A percentile compares a stretch with the other conserved stretches of the same genome.
phyloP scores from a whole-genome alignment of 169 alveolate species.

The Ichthyophthirius multifiliis region DNA sequence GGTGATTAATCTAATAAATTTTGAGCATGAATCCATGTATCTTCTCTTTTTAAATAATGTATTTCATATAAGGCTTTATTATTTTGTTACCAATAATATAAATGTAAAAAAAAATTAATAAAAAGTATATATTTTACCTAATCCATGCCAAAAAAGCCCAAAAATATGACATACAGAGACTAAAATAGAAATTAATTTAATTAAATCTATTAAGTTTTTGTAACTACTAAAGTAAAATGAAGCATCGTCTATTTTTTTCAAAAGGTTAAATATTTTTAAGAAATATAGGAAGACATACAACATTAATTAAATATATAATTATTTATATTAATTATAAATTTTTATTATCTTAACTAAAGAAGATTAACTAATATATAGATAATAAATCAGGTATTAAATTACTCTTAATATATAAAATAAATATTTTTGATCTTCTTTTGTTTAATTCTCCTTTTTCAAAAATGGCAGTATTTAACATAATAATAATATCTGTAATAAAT shows the following conservation, averaged over 20 bases:
- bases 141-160: neutral
- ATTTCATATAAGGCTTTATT: neutral
- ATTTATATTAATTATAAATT: neutral
- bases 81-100: too few species aligned
- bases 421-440: neutral
- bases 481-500: neutral
- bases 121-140: too few species aligned
- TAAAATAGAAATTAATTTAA: neutral
- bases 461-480: neutral
- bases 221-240: neutral
- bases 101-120: too few species aligned
- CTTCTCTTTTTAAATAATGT: neutral
- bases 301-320: neutral
- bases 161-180: neutral
- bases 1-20: neutral
- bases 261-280: neutral
- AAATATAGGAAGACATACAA: neutral
- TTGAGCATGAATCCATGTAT: neutral
- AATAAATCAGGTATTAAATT: neutral
- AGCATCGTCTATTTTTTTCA: neutral
- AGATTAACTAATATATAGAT: neutral
- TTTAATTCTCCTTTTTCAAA: neutral
- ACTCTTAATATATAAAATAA: neutral
- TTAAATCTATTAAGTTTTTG: neutral
- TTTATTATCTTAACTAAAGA: neutral